These are phyloP conservation scores for Benincasa hispida DNA, from an alignment of 306 rosid genomes.

Conservation along the genomic window DNA sequence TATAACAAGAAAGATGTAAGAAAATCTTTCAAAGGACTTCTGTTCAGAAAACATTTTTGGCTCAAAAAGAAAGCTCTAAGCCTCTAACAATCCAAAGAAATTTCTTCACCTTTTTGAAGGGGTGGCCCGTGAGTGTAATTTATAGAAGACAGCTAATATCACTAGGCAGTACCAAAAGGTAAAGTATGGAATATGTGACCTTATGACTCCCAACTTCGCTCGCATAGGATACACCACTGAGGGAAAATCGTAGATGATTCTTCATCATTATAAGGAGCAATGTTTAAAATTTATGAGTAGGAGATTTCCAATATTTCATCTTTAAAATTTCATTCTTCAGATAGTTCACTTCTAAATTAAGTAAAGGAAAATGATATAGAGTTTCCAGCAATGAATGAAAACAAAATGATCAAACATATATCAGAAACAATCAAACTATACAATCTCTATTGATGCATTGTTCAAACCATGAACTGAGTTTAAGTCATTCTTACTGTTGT, in stretches of 20 bases:
- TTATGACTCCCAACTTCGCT: background rate
- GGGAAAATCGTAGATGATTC: background rate
- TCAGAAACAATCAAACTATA: background rate
- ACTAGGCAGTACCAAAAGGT: background rate
- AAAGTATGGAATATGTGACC: background rate
- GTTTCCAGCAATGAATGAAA: background rate
- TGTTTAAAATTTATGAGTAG: no score
- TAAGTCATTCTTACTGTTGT: conserved; percentile 41
- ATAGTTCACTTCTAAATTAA: background rate
- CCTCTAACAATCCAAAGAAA: background rate
- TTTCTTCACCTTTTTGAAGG: background rate
- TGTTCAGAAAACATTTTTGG: no score
- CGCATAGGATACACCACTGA: background rate
- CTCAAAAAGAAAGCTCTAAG: no score
- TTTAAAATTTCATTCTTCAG: background rate
- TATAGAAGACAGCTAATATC: background rate
- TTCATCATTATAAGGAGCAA: no score
- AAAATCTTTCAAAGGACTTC: no score
- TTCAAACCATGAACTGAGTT: background rate
- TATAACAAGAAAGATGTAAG: no score
- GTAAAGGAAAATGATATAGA: background rate
- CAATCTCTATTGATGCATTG: background rate
- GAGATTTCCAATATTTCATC: background rate
- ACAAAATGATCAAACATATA: background rate
- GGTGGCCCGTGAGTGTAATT: background rate